A percentile compares a stretch with the other conserved stretches of the same genome.
Evolutionary conservation across 345 rosid genomes (phyloP).

Genomic region (Pugionium dolabratum): DNA sequence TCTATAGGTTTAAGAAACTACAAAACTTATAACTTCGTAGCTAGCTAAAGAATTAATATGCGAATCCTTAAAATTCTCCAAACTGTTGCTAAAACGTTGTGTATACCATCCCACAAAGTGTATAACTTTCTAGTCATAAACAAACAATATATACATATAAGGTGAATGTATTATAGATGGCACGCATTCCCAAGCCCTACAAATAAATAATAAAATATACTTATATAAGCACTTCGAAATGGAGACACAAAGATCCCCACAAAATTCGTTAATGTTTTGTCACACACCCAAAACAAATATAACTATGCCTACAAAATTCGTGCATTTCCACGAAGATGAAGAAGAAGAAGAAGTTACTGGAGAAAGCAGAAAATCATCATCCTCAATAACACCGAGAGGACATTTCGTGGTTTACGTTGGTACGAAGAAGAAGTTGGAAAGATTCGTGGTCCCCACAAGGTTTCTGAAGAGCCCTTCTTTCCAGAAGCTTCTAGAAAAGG

Average conservation of each 20-base stretch:
- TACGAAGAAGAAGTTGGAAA: slow-evolving; percentile 24
- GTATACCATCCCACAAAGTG: too few relatives aligned
- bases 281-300: slow-evolving; percentile 19
- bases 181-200: slow-evolving; percentile 35
- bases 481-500: slow-evolving; percentile 39
- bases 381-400: slow-evolving; percentile 35
- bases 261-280: slow-evolving; percentile 34
- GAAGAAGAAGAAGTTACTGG: slow-evolving; percentile 11
- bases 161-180: slow-evolving; percentile 22
- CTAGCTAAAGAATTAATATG: too few relatives aligned
- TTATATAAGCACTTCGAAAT: slow-evolving; percentile 20
- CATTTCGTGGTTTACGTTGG: slow-evolving; percentile 43
- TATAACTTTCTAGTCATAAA: too few relatives aligned
- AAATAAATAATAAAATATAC: slow-evolving; percentile 6
- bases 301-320: slow-evolving; percentile 37
- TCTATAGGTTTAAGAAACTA: too few relatives aligned
- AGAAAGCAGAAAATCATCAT: slow-evolving; percentile 13
- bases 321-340: slow-evolving; percentile 22
- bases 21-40: too few relatives aligned
- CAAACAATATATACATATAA: background rate
- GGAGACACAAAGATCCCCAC: slow-evolving; percentile 38
- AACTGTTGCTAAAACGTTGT: too few relatives aligned
- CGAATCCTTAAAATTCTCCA: too few relatives aligned
- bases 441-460: slow-evolving; percentile 38
- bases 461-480: slow-evolving; percentile 35